Evolutionary conservation across 108 stramenopile species (phyloP).

Genomic region (Fistulifera solaris): DNA sequence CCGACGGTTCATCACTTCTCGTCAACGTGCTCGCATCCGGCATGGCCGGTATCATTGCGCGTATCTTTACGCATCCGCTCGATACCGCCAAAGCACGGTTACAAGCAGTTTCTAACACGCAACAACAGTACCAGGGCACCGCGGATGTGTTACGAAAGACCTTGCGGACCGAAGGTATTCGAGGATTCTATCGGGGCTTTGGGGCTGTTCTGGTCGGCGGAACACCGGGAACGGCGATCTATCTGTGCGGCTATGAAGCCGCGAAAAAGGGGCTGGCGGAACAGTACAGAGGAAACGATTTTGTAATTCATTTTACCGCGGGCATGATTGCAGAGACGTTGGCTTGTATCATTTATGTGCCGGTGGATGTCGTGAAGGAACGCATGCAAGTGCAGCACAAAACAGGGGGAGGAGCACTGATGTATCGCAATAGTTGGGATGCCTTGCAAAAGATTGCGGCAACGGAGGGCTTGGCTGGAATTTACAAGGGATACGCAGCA

Average conservation of each 20-base stretch:
- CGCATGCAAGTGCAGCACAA: conserved; percentile 84
- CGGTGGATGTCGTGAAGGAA: conserved; percentile 98
- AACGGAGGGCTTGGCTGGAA: conserved; percentile 78
- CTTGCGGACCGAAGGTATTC: conserved; percentile 73
- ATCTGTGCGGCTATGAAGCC: conserved; percentile 88
- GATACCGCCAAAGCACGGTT: conserved; percentile 33
- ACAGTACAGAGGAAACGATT: conserved; percentile 17
- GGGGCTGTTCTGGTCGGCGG: conserved; percentile 84
- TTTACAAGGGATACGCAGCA: conserved; percentile 91
- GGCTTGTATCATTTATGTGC: conserved; percentile 93
- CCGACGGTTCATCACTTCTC: conserved; percentile 1
- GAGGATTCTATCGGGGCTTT: conserved; percentile 89
- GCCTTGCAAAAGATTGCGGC: conserved; percentile 59
- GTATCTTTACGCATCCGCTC: conserved; percentile 66
- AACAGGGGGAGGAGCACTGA: neutral
- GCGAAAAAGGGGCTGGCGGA: conserved; percentile 34
- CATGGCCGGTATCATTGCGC: conserved; percentile 63
- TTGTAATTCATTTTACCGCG: conserved; percentile 53
- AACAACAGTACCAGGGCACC: conserved; percentile 24
- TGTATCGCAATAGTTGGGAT: conserved; percentile 74
- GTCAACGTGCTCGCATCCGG: conserved; percentile 63
- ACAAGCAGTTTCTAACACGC: neutral
- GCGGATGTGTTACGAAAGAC: conserved; percentile 54
- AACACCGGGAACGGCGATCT: conserved; percentile 89
- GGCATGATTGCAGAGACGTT: conserved; percentile 85